Percentiles rank a stretch among this genome's conserved stretches.
These are phyloP conservation scores for Ceratocystis lukuohia DNA, from an alignment of 2,329 filamentous ascomycete genomes.

Conservation along the genomic window DNA sequence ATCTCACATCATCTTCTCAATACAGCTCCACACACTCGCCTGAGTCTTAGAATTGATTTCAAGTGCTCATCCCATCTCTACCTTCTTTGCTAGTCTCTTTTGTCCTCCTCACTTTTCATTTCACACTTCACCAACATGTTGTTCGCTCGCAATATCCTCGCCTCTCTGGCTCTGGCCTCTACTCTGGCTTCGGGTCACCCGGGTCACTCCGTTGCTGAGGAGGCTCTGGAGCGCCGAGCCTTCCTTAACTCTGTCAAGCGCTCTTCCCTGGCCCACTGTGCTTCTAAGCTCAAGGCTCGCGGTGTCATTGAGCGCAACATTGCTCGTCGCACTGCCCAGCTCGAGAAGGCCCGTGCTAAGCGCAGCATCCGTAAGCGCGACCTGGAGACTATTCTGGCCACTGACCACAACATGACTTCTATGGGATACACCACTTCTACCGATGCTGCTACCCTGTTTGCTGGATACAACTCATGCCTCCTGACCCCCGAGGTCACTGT, in stretches of 20 bases:
- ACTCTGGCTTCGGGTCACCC: constrained; percentile 30
- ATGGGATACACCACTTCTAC: constrained; percentile 25
- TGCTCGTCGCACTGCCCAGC: constrained; percentile 31
- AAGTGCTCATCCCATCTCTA: neutral
- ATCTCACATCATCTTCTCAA: neutral
- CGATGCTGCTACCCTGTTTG: constrained; percentile 26
- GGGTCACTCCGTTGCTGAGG: constrained; percentile 35
- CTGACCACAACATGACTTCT: constrained; percentile 27
- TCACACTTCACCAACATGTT: constrained; percentile 9
- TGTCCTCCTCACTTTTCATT: neutral
- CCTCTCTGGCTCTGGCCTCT: constrained; percentile 18
- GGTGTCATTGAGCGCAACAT: constrained; percentile 34
- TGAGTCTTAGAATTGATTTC: neutral
- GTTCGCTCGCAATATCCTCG: constrained; percentile 14
- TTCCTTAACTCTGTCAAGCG: constrained; percentile 30
- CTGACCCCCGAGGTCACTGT: constrained; percentile 38
- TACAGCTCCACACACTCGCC: neutral
- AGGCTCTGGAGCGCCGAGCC: constrained; percentile 37
- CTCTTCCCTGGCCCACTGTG: constrained; percentile 34
- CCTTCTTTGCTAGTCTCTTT: neutral
- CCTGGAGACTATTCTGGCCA: constrained; percentile 26
- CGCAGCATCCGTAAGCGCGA: constrained; percentile 24
- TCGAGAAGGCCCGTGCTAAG: constrained; percentile 32
- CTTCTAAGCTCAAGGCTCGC: constrained; percentile 33
- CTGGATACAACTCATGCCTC: constrained; percentile 32